These are phyloP conservation scores for Diplodia intermedia DNA, from an alignment of 2,329 filamentous ascomycete genomes.

Conservation along the genomic window DNA sequence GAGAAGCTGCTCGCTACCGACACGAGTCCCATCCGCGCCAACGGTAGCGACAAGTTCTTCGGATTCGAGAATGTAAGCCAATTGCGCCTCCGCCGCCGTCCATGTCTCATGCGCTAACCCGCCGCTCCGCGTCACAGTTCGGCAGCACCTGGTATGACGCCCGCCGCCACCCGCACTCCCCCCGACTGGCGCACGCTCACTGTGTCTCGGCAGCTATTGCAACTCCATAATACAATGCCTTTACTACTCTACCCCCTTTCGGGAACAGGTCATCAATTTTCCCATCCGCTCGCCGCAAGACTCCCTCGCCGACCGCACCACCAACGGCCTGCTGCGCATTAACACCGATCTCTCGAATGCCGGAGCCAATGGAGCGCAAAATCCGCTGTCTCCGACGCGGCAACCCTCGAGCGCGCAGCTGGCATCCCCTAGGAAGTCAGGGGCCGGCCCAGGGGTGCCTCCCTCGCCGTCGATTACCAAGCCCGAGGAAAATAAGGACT, in stretches of 20 bases:
- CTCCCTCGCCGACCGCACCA: slow-evolving; percentile 65
- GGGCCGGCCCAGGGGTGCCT: slow-evolving; percentile 56
- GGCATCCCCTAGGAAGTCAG: slow-evolving; percentile 47
- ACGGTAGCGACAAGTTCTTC: slow-evolving; percentile 98
- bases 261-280: slow-evolving; percentile 92
- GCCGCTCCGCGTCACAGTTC: slow-evolving; percentile 65
- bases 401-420: slow-evolving; percentile 42
- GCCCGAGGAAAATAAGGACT: slow-evolving; percentile 91
- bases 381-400: slow-evolving; percentile 63
- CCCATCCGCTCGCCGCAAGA: slow-evolving; percentile 75
- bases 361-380: slow-evolving; percentile 47
- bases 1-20: slow-evolving; percentile 85
- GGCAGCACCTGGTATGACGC: slow-evolving; percentile 88
- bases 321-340: slow-evolving; percentile 45
- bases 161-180: slow-evolving; percentile 17
- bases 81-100: slow-evolving; percentile 17
- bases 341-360: slow-evolving; percentile 47
- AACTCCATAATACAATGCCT: slow-evolving; percentile 98
- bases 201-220: slow-evolving; percentile 73
- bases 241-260: slow-evolving; percentile 93
- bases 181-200: slow-evolving; percentile 29
- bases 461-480: slow-evolving; percentile 65
- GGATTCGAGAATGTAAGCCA: slow-evolving; percentile 92
- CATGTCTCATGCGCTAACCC: slow-evolving; percentile 38
- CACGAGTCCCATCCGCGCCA: slow-evolving; percentile 78